These are phyloP conservation scores for Talaromyces thailandensis DNA, from an alignment of 495 filamentous ascomycete genomes.

Conservation along the genomic window DNA sequence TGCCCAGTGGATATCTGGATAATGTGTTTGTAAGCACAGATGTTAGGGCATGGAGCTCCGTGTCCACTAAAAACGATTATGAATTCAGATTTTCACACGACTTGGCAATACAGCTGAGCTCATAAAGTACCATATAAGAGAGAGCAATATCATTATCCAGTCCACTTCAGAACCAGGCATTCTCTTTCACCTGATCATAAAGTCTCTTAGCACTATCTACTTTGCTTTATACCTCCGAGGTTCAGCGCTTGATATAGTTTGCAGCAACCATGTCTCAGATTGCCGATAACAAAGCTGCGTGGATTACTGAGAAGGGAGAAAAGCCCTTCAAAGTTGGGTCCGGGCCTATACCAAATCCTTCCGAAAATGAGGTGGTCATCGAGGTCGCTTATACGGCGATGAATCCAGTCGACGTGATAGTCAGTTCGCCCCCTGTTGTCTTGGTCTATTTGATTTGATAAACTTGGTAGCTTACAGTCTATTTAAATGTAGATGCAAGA, in stretches of 20 bases:
- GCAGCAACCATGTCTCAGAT: background rate
- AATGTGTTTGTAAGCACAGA: background rate
- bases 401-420: slow-evolving; percentile 14
- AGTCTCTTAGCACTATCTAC: background rate
- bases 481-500: background rate
- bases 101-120: background rate
- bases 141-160: background rate
- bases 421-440: slow-evolving; percentile 4
- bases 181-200: background rate
- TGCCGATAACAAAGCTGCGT: slow-evolving; percentile 11
- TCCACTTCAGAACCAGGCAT: background rate
- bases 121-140: background rate
- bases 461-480: background rate
- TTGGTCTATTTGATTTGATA: background rate
- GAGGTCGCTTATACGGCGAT: slow-evolving; percentile 14
- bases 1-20: background rate
- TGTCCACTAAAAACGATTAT: background rate
- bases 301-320: slow-evolving; percentile 3
- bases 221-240: background rate
- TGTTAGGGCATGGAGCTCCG: background rate
- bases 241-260: background rate
- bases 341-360: slow-evolving; percentile 10
- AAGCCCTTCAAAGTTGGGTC: slow-evolving; percentile 7
- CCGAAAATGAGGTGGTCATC: slow-evolving; percentile 15
- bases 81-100: background rate